Conservation (phyloP, 2,329 filamentous ascomycete species). For the Talaromyces sp. region DNA sequence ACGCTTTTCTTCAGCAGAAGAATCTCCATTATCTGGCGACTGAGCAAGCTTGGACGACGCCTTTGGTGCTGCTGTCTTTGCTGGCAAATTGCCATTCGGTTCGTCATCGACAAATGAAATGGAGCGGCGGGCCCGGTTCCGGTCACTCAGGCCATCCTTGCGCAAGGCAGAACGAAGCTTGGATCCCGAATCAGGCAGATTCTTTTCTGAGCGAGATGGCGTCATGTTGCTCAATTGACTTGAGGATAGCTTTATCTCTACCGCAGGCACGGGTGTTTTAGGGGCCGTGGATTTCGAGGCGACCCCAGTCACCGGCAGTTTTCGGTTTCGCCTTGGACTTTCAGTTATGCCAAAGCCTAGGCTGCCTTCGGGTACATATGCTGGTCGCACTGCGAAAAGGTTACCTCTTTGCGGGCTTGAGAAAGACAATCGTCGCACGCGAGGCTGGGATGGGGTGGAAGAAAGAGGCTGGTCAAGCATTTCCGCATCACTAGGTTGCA, state of each 20-base stretch:
- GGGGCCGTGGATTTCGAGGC: neutral
- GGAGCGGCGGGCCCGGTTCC: slow-evolving; percentile 14
- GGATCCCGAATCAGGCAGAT: neutral
- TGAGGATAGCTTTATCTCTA: neutral
- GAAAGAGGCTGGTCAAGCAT: neutral
- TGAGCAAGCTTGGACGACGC: neutral
- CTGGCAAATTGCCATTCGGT: neutral
- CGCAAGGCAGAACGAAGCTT: slow-evolving; percentile 16
- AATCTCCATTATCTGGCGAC: neutral
- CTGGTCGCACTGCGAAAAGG: neutral
- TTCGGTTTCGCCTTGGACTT: neutral
- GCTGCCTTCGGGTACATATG: neutral
- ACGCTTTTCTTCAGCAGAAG: neutral
- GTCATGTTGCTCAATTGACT: neutral
- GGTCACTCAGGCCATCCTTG: slow-evolving; percentile 18
- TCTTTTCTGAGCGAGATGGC: neutral
- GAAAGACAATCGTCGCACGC: neutral
- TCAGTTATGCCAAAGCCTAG: slow-evolving; percentile 2
- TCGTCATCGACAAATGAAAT: slow-evolving; percentile 24
- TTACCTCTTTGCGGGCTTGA: neutral
- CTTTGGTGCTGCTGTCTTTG: neutral
- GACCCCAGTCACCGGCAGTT: neutral
- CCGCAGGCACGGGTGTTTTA: neutral
- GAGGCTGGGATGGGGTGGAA: neutral
- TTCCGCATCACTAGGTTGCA: neutral